Evolutionary conservation across 192 early-diverging fungal genomes (phyloP).

Genomic region (Rhizophagus prolifer): DNA sequence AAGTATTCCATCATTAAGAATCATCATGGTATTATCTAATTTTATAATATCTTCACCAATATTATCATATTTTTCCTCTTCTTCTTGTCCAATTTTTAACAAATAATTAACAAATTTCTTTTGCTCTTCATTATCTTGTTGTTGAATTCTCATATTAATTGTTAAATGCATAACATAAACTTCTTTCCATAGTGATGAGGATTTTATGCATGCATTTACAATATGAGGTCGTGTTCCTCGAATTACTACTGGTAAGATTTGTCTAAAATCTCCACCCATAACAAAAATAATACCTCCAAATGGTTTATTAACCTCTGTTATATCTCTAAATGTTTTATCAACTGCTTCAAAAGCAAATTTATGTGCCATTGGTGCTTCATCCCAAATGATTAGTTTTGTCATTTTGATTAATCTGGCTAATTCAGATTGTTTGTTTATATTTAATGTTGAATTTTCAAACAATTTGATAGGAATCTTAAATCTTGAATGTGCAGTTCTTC

Average conservation of each 20-base stretch:
- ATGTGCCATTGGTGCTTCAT: conserved; percentile 38
- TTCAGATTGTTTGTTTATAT: background rate
- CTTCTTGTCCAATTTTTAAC: too few relatives aligned
- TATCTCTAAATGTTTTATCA: conserved; percentile 22
- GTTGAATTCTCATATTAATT: background rate
- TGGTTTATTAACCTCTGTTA: background rate
- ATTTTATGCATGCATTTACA: conserved; percentile 31
- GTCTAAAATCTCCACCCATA: conserved; percentile 34
- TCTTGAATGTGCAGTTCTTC: conserved; percentile 35
- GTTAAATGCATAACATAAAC: conserved; percentile 5
- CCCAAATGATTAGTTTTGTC: conserved; percentile 35
- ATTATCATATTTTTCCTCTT: too few relatives aligned
- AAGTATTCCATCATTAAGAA: too few relatives aligned
- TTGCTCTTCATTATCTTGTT: too few relatives aligned
- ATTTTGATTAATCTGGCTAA: background rate
- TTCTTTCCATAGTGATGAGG: conserved; percentile 19
- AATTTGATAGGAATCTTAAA: conserved; percentile 39
- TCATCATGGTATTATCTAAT: too few relatives aligned
- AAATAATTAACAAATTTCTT: too few relatives aligned
- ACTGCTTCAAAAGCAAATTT: conserved; percentile 30
- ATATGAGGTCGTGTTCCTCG: conserved; percentile 20
- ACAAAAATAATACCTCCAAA: conserved; percentile 18
- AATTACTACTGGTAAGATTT: conserved; percentile 33
- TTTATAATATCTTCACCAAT: too few relatives aligned
- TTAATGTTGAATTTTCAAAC: conserved; percentile 20